Evolutionary conservation across 176 grass and related monocot genomes (phyloP).

Genomic region (Triticum urartu): DNA sequence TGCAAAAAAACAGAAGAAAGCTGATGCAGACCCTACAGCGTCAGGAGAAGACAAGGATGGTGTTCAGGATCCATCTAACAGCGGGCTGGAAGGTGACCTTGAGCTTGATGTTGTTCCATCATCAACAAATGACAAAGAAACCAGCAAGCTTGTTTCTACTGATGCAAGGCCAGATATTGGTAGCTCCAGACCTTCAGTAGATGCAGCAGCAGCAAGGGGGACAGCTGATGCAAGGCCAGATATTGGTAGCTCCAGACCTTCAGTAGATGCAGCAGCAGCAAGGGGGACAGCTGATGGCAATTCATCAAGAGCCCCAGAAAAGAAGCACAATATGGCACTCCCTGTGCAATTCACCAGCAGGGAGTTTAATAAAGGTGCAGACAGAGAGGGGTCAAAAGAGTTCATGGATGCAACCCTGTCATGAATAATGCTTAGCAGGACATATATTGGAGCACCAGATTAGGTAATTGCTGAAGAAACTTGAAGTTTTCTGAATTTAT

Average conservation of each 20-base stretch:
- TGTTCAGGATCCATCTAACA: conserved; percentile 29
- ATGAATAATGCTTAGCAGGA: conserved; percentile 42
- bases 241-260: background rate
- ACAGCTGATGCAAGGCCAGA: background rate
- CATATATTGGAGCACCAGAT: conserved; percentile 22
- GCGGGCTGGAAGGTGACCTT: conserved; percentile 38
- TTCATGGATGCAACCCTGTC: conserved; percentile 39
- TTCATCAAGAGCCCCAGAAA: conserved; percentile 31
- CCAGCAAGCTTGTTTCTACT: conserved; percentile 28
- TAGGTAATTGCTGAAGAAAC: conserved; percentile 46
- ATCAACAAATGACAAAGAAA: conserved; percentile 20
- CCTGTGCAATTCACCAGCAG: conserved; percentile 50
- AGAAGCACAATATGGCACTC: conserved; percentile 39
- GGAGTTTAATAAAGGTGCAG: conserved; percentile 54
- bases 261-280: background rate
- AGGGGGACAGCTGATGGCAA: conserved; percentile 23
- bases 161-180: conserved; percentile 3
- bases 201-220: conserved; percentile 7
- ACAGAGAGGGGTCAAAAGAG: conserved; percentile 17
- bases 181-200: no score
- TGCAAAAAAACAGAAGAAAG: conserved; percentile 40
- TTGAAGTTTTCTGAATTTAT: background rate
- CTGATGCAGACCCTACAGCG: conserved; percentile 34
- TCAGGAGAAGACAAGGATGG: conserved; percentile 51
- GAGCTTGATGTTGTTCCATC: conserved; percentile 39